Evolutionary conservation across 2,329 filamentous ascomycete species (phyloP).

Genomic region (Pseudogymnoascus sp.): DNA sequence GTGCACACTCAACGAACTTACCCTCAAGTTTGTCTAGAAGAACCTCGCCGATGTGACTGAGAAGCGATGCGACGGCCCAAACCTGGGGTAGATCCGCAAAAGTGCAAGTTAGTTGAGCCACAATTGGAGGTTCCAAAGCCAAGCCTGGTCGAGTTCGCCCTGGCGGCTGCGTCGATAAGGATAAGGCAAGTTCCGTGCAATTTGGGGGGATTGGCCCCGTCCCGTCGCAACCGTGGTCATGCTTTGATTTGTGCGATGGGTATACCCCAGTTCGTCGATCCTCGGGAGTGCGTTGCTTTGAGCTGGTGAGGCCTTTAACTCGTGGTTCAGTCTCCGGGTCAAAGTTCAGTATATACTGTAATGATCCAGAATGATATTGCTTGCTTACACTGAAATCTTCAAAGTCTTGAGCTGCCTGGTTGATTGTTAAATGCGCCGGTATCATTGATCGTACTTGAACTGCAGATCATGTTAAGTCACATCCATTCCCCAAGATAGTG

Average conservation of each 20-base stretch:
- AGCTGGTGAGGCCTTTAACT: background rate
- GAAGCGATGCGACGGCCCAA: slow-evolving; percentile 24
- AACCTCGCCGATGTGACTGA: slow-evolving; percentile 23
- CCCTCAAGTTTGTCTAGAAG: slow-evolving; percentile 23
- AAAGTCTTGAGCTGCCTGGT: background rate
- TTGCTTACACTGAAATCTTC: background rate
- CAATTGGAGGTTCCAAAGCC: slow-evolving; percentile 24
- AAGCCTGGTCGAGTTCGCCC: slow-evolving; percentile 20
- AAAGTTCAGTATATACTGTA: background rate
- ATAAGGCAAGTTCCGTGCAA: background rate
- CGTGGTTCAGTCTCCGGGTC: background rate
- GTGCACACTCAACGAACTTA: slow-evolving; percentile 24
- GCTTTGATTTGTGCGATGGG: background rate
- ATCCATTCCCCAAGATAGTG: background rate
- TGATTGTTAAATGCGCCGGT: background rate
- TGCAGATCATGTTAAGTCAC: background rate
- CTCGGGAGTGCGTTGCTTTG: background rate
- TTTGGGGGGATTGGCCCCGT: background rate
- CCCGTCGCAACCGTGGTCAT: background rate
- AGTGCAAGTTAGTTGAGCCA: slow-evolving; percentile 21
- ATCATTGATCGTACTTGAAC: background rate
- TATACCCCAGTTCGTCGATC: background rate
- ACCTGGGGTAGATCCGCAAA: slow-evolving; percentile 24
- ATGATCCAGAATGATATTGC: background rate
- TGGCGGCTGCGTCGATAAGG: slow-evolving; percentile 25